Base-by-base conservation (phyloP, 2,329 filamentous ascomycete species). In the Pezicula rhizophila region DNA sequence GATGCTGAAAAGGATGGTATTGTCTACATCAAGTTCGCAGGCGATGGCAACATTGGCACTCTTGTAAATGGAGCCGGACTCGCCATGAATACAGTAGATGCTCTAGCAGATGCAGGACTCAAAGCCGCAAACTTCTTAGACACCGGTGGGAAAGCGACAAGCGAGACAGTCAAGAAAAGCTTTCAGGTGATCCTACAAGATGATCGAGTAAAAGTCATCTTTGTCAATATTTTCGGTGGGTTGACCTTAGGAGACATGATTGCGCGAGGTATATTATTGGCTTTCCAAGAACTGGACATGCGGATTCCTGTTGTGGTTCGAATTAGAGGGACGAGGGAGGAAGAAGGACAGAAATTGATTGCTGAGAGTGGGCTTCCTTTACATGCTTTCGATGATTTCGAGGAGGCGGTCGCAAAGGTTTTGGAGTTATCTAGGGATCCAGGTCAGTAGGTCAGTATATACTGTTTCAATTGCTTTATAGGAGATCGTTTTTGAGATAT, bases 11-110 rank as follows among this genome's bases (percentile, higher is more conserved):
- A 77, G 50, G 72, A 83, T 50, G 88, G 88, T 3, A 89, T 95
- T 57, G 86, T 93, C 1, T 95, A 91, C 64, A 77, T 95, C 54
- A 84, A 79, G 59, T 74, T 79, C 2, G 64, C 58, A 10, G 73
- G 75, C 2, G 63, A 71, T 47, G 79, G 76, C 46, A 82, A 82
- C 53, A 84, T 95, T 46, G 90, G 89, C 34, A 95, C 87, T 1
- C 73, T 95, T 54, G 89, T 95, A 55, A 96, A 96, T 61, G 89
- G 90, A 39, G 90, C 91, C 0, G 90, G 90, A 0, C 77, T 96
- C 1, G 89, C 89, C 0, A 93, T 96, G 87, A 93, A 93, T 64
- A 95, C 89, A 0, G 82, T 91, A 51, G 90, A 96, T 64, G 85
- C 87, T 0, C 78, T 96, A 2, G 74, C 78, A 2, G 70, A 80